phyloP scores from a whole-genome alignment of 2,329 filamentous ascomycete species.

The Talaromyces sp. region DNA sequence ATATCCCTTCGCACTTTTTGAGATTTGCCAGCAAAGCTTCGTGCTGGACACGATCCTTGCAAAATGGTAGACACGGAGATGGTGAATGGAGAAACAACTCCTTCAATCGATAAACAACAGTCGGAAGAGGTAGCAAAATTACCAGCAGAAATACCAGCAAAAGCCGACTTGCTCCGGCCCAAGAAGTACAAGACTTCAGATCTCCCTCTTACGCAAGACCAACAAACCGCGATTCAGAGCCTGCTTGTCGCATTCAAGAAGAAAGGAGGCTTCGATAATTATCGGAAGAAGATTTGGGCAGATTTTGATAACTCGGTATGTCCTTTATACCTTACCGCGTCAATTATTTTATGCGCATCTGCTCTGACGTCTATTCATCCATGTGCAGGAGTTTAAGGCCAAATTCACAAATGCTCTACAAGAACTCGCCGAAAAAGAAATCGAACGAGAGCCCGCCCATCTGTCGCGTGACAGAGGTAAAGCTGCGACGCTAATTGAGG shows the following conservation, averaged over 20 bases:
- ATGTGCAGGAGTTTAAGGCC: constrained; percentile 49
- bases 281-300: constrained; percentile 60
- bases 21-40: background rate
- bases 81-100: background rate
- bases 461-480: constrained; percentile 60
- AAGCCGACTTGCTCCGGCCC: constrained; percentile 34
- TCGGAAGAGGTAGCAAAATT: constrained; percentile 20
- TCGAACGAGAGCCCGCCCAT: constrained; percentile 59
- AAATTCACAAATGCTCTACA: constrained; percentile 52
- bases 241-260: constrained; percentile 64
- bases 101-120: constrained; percentile 21
- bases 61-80: background rate
- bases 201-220: constrained; percentile 56
- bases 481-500: constrained; percentile 61
- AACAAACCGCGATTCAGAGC: constrained; percentile 58
- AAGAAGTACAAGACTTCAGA: constrained; percentile 59
- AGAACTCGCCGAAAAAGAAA: constrained; percentile 57
- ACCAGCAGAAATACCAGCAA: constrained; percentile 24
- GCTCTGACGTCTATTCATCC: background rate
- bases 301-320: constrained; percentile 56
- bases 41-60: constrained; percentile 10
- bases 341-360: background rate
- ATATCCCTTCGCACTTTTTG: background rate
- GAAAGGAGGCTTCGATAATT: constrained; percentile 61
- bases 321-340: background rate